Evolutionary conservation across 768 basidiomycete genomes (phyloP).

Genomic region (Trametes sanguinea): DNA sequence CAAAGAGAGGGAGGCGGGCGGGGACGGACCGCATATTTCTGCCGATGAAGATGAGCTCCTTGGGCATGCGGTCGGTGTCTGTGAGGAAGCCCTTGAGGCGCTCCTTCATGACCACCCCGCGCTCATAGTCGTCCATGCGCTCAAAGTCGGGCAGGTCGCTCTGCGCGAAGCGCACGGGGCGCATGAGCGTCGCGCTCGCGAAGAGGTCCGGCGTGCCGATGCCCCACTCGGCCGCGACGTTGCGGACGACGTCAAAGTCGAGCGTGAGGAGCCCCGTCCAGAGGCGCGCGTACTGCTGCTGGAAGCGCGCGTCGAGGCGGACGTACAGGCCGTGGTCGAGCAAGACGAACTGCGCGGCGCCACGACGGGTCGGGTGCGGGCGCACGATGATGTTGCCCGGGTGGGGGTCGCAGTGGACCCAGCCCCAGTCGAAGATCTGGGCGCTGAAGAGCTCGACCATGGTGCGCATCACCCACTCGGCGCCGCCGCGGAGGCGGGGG

Average conservation of each 20-base stretch:
- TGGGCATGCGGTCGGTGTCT: conserved; percentile 80
- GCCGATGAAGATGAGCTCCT: conserved; percentile 72
- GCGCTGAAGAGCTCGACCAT: conserved; percentile 88
- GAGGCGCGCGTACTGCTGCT: conserved; percentile 72
- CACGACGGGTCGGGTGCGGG: conserved; percentile 44
- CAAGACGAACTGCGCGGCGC: conserved; percentile 67
- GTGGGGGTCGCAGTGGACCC: conserved; percentile 78
- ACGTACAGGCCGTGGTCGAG: conserved; percentile 95
- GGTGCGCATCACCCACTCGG: conserved; percentile 72
- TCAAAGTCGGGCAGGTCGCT: conserved; percentile 24
- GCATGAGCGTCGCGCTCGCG: conserved; percentile 72
- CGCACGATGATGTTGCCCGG: conserved; percentile 81
- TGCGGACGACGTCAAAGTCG: conserved; percentile 54
- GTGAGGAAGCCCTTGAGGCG: conserved; percentile 64
- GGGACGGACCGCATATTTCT: conserved; percentile 65
- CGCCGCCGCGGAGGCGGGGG: conserved; percentile 54
- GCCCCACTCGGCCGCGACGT: conserved; percentile 62
- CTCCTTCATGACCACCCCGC: conserved; percentile 67
- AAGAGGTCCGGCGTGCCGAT: conserved; percentile 71
- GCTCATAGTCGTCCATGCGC: conserved; percentile 63
- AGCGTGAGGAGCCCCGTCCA: conserved; percentile 68
- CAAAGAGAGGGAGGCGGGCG: neutral
- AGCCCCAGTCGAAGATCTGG: conserved; percentile 92
- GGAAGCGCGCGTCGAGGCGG: conserved; percentile 63
- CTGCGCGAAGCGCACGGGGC: conserved; percentile 51